Evolutionary conservation across 805 yeast genomes (phyloP).

Genomic region (Wickerhamomyces sydowiorum): DNA sequence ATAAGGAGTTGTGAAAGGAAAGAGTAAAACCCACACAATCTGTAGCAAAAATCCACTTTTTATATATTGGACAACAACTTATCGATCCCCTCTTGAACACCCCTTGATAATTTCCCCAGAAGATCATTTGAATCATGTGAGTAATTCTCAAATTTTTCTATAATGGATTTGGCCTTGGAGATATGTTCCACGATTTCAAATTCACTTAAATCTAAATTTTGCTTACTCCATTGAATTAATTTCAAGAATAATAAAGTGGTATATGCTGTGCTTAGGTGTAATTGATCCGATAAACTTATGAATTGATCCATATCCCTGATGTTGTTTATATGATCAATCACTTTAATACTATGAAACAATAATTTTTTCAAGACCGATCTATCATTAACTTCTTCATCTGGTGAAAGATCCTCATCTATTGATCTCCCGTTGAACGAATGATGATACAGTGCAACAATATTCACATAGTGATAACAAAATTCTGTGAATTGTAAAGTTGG

Average conservation of each 20-base stretch:
- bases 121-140: background rate
- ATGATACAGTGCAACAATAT: slow-evolving; percentile 42
- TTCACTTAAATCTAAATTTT: background rate
- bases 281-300: slow-evolving; percentile 66
- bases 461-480: slow-evolving; percentile 59
- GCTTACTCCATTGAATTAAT: slow-evolving; percentile 13
- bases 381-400: slow-evolving; percentile 13
- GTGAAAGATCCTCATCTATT: slow-evolving; percentile 2
- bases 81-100: background rate
- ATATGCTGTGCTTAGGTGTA: slow-evolving; percentile 38
- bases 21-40: background rate
- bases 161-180: background rate
- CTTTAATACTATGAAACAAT: slow-evolving; percentile 19
- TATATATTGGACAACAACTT: background rate
- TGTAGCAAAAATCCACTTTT: background rate
- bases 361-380: slow-evolving; percentile 18
- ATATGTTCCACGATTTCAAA: background rate
- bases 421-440: slow-evolving; percentile 22
- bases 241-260: slow-evolving; percentile 18
- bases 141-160: background rate
- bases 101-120: background rate
- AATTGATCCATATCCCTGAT: slow-evolving; percentile 43
- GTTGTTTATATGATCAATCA: slow-evolving; percentile 23
- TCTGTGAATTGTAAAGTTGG: slow-evolving; percentile 73
- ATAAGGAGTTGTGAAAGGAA: no score